Evolutionary conservation across 1,284 basidiomycete genomes (phyloP).

Genomic region (Trichosporon asahii): DNA sequence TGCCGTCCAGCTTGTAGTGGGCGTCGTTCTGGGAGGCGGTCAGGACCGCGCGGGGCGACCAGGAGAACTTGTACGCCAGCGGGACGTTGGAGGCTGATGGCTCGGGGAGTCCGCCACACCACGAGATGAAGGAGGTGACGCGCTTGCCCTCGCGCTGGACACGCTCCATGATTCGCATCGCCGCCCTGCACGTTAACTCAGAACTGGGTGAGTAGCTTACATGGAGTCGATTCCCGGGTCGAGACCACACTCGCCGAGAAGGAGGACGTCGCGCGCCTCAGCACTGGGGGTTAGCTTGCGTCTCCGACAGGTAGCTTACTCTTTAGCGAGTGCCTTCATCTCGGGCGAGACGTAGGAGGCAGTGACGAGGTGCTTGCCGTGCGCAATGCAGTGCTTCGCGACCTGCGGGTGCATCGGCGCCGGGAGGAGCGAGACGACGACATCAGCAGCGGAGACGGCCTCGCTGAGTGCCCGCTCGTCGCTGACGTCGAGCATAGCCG

Average conservation of each 20-base stretch:
- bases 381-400: conserved; percentile 71
- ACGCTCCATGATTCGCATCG: conserved; percentile 67
- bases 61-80: conserved; percentile 90
- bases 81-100: conserved; percentile 66
- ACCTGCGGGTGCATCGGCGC: conserved; percentile 71
- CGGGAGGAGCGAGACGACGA: conserved; percentile 62
- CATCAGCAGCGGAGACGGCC: conserved; percentile 61
- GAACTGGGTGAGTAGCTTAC: conserved; percentile 18
- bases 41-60: conserved; percentile 85
- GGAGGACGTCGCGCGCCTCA: conserved; percentile 62
- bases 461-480: conserved; percentile 57
- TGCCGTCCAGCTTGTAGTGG: conserved; percentile 61
- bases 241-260: conserved; percentile 89
- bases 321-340: conserved; percentile 67
- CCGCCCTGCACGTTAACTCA: conserved; percentile 60
- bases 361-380: conserved; percentile 78
- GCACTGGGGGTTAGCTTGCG: conserved; percentile 57
- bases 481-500: conserved; percentile 63
- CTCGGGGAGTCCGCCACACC: conserved; percentile 89
- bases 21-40: conserved; percentile 77
- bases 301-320: conserved; percentile 53
- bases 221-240: conserved; percentile 93
- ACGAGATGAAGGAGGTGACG: conserved; percentile 78
- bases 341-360: conserved; percentile 84
- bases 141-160: conserved; percentile 61